phyloP scores from a whole-genome alignment of 1,284 basidiomycete genomes.

The Sanghuangporus weigelae region DNA sequence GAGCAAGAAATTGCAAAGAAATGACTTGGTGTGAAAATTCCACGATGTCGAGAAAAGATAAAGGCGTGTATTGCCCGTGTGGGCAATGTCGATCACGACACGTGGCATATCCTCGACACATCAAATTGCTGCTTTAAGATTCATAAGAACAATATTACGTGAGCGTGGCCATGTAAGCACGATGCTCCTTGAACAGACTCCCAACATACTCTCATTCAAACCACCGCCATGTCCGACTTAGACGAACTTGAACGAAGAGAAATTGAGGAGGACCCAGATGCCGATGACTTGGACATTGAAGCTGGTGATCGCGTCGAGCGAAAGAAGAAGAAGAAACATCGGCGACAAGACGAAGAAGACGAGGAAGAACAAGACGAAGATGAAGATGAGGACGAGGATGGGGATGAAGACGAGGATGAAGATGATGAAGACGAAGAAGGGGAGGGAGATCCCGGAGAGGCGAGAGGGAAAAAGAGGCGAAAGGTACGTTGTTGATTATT shows the following conservation, averaged over 20 bases:
- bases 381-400: conserved; percentile 34
- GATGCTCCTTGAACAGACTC: neutral
- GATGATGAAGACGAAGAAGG: conserved; percentile 38
- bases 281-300: conserved; percentile 22
- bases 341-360: conserved; percentile 31
- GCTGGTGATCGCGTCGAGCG: conserved; percentile 23
- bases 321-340: conserved; percentile 28
- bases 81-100: neutral
- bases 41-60: neutral
- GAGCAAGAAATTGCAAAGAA: neutral
- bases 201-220: neutral
- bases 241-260: conserved; percentile 2
- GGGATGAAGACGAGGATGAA: conserved; percentile 26
- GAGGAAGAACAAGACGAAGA: conserved; percentile 27
- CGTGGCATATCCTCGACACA: neutral
- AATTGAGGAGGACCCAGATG: conserved; percentile 20
- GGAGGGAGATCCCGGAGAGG: conserved; percentile 34
- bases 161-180: neutral
- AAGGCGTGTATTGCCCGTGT: neutral
- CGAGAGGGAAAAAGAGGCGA: conserved; percentile 45
- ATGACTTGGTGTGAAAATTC: neutral
- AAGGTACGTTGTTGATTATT: conserved; percentile 38
- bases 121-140: neutral
- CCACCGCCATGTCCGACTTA: conserved; percentile 3
- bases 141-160: no score